phyloP scores from a whole-genome alignment of 345 rosid genomes.

The Eucalyptus albens region DNA sequence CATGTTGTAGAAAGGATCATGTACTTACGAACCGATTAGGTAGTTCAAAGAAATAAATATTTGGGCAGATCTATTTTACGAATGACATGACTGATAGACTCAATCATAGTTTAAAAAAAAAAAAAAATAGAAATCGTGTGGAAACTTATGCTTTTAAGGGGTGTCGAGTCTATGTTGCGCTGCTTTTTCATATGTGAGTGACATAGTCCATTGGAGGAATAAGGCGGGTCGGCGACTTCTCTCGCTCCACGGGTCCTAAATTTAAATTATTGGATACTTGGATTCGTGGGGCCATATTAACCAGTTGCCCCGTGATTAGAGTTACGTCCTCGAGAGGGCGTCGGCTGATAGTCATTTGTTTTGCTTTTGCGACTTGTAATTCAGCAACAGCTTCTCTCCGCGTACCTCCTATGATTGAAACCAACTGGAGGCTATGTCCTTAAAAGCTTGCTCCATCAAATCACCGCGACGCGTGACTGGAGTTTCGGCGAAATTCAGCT shows the following conservation, averaged over 20 bases:
- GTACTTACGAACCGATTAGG: neutral
- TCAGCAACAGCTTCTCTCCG: neutral
- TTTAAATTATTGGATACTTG: neutral
- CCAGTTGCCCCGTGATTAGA: neutral
- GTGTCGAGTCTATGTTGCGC: neutral
- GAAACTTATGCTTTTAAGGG: neutral
- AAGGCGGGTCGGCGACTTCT: neutral
- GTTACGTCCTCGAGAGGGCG: neutral
- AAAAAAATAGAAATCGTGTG: neutral
- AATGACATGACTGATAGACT: neutral
- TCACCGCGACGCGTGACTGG: slow-evolving; percentile 1
- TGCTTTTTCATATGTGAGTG: neutral
- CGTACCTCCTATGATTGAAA: neutral
- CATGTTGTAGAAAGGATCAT: too few species aligned
- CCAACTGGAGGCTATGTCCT: too few species aligned
- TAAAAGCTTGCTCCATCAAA: neutral
- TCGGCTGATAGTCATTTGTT: neutral
- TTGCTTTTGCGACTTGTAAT: neutral
- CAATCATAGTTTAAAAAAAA: neutral
- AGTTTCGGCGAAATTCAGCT: slow-evolving; percentile 33
- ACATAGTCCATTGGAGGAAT: neutral
- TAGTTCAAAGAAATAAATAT: neutral
- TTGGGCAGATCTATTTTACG: accelerated
- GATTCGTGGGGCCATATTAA: neutral
- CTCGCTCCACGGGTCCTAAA: neutral